Base-by-base conservation (phyloP, 208 protist species). In the Willaertia magna region DNA sequence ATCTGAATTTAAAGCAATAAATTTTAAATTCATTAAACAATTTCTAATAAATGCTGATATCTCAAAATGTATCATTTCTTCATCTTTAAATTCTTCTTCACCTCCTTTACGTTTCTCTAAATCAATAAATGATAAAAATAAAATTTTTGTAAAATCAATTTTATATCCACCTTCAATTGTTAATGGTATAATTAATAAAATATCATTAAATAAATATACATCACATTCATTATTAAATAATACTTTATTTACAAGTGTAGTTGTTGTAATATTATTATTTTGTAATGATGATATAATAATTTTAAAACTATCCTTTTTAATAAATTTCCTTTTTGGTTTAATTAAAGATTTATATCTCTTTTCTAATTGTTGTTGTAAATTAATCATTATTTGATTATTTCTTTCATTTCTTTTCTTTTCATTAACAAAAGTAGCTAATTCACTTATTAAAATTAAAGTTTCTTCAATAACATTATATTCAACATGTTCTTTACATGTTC, bases 391-490 rank as follows among this genome's bases (percentile, higher is more conserved):
- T 4, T 49, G 16, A 12, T 74, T 39, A 74, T 74, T 74, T 44
- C 48, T 40, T 44, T 61, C 30, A 26, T 84, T 26, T 42, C 79
- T 34, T 40, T 84, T 84, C 79, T 84, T 84, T 84, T 84, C 79
- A 84, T 84, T 84, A 9, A 61, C 39, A 20, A 74, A 84, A 6
- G 30, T 12, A 0, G 79, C 79, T 18, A 49, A 22, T 44, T 84
- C 52, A 74, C 48, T 61, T 9, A 84, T 1, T 14, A 46, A 44
- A 4, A 12, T n/a, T 40, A 74, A 74, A 4, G 79, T 44, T 44
- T 84, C 40, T 44, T 16, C 55, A 74, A 85, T 78, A 0, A 39
- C 42, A 30, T 26, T 59, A 76, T 85, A 85, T 26, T 90, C 88
- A n/a, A 52, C 75, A 75, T 88, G 43, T 12, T 86, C 84, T 42